Conservation (phyloP, 164 flowering plant species). For the Saururus chinensis region DNA sequence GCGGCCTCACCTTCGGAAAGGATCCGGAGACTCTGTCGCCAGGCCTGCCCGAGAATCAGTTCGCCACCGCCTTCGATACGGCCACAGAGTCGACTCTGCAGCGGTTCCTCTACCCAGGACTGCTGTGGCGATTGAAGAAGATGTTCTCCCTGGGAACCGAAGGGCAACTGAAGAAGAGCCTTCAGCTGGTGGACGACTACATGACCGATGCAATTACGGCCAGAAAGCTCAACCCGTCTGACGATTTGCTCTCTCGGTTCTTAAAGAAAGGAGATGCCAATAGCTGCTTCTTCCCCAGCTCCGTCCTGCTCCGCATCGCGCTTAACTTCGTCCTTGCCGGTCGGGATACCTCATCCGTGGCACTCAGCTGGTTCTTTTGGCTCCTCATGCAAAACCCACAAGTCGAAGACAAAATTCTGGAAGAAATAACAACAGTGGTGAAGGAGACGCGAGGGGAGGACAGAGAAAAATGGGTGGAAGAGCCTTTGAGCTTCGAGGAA, state of each 20-base stretch:
- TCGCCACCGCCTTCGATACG: constrained; percentile 60
- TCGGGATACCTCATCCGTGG: constrained; percentile 88
- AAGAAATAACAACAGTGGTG: constrained; percentile 45
- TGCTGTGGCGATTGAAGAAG: constrained; percentile 64
- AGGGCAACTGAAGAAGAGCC: too few relatives aligned
- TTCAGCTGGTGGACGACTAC: too few relatives aligned
- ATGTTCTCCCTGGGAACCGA: constrained; percentile 29
- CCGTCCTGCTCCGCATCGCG: constrained; percentile 59
- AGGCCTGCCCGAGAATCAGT: constrained; percentile 60
- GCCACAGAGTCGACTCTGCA: constrained; percentile 82
- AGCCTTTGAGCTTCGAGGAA: constrained; percentile 67
- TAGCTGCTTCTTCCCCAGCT: too few relatives aligned
- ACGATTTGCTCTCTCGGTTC: too few relatives aligned
- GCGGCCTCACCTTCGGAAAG: constrained; percentile 78
- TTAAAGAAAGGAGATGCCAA: too few relatives aligned
- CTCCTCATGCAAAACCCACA: constrained; percentile 50
- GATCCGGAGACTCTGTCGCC: constrained; percentile 76
- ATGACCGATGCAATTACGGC: too few relatives aligned
- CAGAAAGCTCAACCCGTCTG: too few relatives aligned
- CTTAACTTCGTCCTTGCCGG: constrained; percentile 92
- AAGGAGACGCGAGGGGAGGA: constrained; percentile 55
- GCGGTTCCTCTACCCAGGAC: constrained; percentile 55
- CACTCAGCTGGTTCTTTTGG: constrained; percentile 86
- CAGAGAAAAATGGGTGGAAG: constrained; percentile 36
- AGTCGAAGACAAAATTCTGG: constrained; percentile 48